phyloP scores from a whole-genome alignment of 83 land plant species.

The Diphasiastrum complanatum region DNA sequence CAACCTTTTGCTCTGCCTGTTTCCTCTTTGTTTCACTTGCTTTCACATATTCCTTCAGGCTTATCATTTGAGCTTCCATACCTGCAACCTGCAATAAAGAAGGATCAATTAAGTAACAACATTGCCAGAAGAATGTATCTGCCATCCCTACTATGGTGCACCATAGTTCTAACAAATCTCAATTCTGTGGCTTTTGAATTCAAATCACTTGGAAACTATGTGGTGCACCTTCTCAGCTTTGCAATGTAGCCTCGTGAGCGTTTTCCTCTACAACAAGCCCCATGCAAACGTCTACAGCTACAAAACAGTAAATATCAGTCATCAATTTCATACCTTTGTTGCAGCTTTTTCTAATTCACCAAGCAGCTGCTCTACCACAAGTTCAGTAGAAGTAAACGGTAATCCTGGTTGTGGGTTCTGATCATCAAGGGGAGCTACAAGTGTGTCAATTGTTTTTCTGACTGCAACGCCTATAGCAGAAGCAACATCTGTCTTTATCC shows the following conservation, averaged over 20 bases:
- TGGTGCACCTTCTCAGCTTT: too few relatives aligned
- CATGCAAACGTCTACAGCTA: too few relatives aligned
- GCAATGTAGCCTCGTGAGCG: too few relatives aligned
- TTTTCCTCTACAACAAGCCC: too few relatives aligned
- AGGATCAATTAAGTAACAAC: too few relatives aligned
- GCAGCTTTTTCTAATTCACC: conserved; percentile 34
- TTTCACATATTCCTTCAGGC: conserved; percentile 28
- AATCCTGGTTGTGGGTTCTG: neutral
- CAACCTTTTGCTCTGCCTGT: conserved; percentile 25
- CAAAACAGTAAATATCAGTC: too few relatives aligned
- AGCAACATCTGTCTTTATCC: conserved; percentile 9
- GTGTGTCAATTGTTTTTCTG: conserved; percentile 20
- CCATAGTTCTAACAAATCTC: too few relatives aligned
- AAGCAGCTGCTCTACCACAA: conserved; percentile 24
- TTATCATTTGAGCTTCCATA: conserved; percentile 28
- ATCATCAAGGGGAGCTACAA: conserved; percentile 28
- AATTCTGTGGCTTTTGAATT: too few relatives aligned
- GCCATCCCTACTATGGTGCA: too few relatives aligned
- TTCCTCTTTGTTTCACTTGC: conserved; percentile 24
- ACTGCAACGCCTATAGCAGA: conserved; percentile 27
- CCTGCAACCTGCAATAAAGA: conserved; percentile 38
- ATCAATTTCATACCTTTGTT: conserved; percentile 26
- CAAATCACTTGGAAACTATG: too few relatives aligned
- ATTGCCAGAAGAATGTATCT: too few relatives aligned
- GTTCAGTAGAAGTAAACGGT: conserved; percentile 13